Percentiles rank a stretch among this genome's conserved stretches.
Evolutionary conservation across 345 rosid genomes (phyloP).

Genomic region (Hibiscus trionum): DNA sequence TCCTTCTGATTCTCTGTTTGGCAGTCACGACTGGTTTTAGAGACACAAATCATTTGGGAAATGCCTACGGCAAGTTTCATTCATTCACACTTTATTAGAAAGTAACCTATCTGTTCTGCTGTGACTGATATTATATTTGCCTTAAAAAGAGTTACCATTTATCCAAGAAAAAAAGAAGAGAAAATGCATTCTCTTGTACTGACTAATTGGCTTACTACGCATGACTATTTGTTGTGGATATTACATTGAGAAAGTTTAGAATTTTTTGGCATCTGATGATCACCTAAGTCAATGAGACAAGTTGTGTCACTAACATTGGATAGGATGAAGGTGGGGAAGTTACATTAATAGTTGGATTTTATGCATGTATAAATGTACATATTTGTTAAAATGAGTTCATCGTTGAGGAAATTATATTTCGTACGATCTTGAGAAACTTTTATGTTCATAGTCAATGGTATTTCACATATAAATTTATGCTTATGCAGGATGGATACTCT

Average conservation of each 20-base stretch:
- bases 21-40: slow-evolving; percentile 54
- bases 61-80: slow-evolving; percentile 65
- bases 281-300: not conserved
- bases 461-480: not conserved
- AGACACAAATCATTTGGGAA: slow-evolving; percentile 55
- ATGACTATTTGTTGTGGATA: not conserved
- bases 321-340: not conserved
- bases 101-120: not conserved
- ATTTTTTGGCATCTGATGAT: not conserved
- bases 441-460: not conserved
- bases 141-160: not conserved
- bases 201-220: not conserved
- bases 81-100: not conserved
- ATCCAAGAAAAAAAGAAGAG: not conserved
- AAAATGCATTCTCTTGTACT: not conserved
- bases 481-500: not conserved
- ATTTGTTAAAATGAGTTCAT: not conserved
- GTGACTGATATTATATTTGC: not conserved
- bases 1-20: slow-evolving; percentile 76
- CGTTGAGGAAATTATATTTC: not conserved
- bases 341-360: not conserved
- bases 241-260: slow-evolving; percentile 1
- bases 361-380: not conserved
- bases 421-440: not conserved
- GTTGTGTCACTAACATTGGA: not conserved